phyloP scores from a whole-genome alignment of 306 rosid species.

The Echinosophora koreensis region DNA sequence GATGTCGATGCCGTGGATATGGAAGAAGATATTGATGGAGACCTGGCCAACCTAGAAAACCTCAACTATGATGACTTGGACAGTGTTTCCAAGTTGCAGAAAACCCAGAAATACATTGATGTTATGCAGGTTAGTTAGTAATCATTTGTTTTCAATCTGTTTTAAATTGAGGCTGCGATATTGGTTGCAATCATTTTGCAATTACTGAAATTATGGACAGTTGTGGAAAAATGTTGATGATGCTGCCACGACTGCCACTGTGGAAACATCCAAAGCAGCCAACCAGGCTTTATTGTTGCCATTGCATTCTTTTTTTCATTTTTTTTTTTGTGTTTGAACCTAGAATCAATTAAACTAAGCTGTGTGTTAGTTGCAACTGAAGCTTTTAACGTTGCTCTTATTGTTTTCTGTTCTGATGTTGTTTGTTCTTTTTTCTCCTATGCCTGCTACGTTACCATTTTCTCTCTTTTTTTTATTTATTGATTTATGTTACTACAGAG shows the following conservation, averaged over 20 bases:
- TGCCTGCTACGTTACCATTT: constrained; percentile 20
- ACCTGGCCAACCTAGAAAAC: constrained; percentile 83
- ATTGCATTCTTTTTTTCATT: background rate
- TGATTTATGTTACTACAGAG: too few species aligned
- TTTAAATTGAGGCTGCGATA: background rate
- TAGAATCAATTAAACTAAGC: constrained; percentile 18
- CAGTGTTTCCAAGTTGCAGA: constrained; percentile 93
- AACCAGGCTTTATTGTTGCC: background rate
- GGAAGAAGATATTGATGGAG: constrained; percentile 97
- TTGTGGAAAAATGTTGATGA: background rate
- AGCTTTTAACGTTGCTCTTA: constrained; percentile 6
- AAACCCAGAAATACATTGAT: constrained; percentile 80
- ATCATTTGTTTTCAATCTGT: background rate
- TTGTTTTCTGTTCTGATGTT: constrained; percentile 34
- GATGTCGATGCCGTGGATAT: constrained; percentile 68
- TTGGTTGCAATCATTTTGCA: background rate
- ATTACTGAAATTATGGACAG: background rate
- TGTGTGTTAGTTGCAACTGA: constrained; percentile 30
- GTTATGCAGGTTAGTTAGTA: constrained; percentile 70
- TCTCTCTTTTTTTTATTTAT: background rate
- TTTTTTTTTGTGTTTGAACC: constrained; percentile 1
- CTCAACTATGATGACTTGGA: constrained; percentile 94
- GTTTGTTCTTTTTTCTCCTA: constrained; percentile 4
- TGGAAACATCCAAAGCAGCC: background rate
- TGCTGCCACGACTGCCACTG: background rate